Evolutionary conservation across 306 rosid genomes (phyloP).

Genomic region (Cicer cuneatum): DNA sequence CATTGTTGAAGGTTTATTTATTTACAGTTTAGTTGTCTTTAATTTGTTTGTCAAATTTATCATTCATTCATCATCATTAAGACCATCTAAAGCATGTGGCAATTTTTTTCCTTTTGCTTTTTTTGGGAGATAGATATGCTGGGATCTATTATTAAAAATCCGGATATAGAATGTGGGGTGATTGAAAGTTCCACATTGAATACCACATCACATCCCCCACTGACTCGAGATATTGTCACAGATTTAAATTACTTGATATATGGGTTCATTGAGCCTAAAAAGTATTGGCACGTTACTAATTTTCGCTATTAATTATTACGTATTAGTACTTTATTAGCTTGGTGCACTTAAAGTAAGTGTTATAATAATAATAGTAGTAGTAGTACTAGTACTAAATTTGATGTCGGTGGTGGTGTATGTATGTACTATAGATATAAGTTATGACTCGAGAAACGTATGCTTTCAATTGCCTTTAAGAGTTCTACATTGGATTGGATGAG

Average conservation of each 20-base stretch:
- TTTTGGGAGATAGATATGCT: neutral
- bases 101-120: neutral
- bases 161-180: neutral
- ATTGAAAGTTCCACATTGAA: constrained; percentile 15
- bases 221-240: neutral
- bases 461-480: too few species aligned
- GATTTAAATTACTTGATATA: neutral
- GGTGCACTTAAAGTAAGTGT: too few species aligned
- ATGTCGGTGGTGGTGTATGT: too few species aligned
- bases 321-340: too few species aligned
- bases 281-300: too few species aligned
- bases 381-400: too few species aligned
- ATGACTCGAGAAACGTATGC: too few species aligned
- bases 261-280: neutral
- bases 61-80: constrained; percentile 30
- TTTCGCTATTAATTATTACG: too few species aligned
- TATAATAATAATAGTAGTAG: too few species aligned
- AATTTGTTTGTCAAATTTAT: constrained; percentile 29
- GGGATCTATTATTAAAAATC: neutral
- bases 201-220: neutral
- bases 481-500: too few species aligned
- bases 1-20: constrained; percentile 57
- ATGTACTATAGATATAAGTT: too few species aligned
- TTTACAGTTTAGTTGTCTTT: constrained; percentile 40
- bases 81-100: too few species aligned